Percentiles rank a stretch among this genome's conserved stretches.
Evolutionary conservation across 768 basidiomycete species (phyloP).

Genomic region (Agaricus subrufescens): DNA sequence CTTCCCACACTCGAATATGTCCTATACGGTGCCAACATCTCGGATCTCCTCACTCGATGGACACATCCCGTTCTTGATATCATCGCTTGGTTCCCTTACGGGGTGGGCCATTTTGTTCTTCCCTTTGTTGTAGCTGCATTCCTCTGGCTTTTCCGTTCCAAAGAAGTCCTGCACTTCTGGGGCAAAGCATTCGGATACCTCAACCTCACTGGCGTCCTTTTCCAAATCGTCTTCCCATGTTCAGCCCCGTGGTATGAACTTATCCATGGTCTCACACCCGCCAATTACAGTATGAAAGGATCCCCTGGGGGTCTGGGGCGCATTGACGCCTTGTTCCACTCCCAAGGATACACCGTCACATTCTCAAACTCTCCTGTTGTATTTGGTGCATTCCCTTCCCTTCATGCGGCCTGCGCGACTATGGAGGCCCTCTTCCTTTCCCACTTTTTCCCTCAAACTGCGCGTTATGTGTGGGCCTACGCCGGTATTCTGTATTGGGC

Average conservation of each 20-base stretch:
- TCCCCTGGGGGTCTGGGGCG: conserved; percentile 91
- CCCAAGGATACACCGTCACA: conserved; percentile 66
- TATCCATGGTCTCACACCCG: conserved; percentile 93
- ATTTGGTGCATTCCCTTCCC: conserved; percentile 94
- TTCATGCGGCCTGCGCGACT: conserved; percentile 89
- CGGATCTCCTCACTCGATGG: conserved; percentile 91
- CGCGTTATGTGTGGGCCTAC: conserved; percentile 75
- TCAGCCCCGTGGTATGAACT: conserved; percentile 98
- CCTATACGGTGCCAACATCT: conserved; percentile 96
- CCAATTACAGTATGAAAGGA: conserved; percentile 87
- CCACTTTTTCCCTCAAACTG: conserved; percentile 85
- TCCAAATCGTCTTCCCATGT: conserved; percentile 88
- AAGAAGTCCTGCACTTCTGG: conserved; percentile 79
- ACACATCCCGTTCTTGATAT: conserved; percentile 92
- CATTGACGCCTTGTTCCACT: conserved; percentile 84
- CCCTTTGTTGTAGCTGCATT: conserved; percentile 85
- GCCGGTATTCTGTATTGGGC: conserved; percentile 90
- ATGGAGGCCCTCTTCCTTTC: conserved; percentile 90
- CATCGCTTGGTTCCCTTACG: conserved; percentile 95
- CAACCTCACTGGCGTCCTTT: conserved; percentile 83
- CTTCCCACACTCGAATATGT: conserved; percentile 94
- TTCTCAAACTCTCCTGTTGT: conserved; percentile 90
- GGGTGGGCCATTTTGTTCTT: conserved; percentile 84
- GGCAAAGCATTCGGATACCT: conserved; percentile 88
- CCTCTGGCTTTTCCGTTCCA: conserved; percentile 86